phyloP scores from a whole-genome alignment of 192 early-diverging fungal species.

The Ambispora gerdemannii region DNA sequence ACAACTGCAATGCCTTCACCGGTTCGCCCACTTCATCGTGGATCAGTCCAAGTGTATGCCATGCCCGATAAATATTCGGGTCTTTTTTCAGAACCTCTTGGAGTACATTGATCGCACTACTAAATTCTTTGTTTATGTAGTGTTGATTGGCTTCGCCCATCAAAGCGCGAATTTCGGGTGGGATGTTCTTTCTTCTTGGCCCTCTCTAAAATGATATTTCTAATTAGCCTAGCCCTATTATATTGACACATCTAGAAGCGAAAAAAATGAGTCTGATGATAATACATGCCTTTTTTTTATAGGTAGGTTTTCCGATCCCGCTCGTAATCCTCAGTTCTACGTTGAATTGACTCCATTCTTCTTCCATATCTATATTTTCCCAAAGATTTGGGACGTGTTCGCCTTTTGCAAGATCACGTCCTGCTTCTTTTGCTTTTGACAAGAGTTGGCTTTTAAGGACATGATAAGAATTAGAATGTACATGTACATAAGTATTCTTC shows the following conservation, averaged over 20 bases:
- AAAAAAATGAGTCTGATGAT: neutral
- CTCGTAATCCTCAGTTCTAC: slow-evolving; percentile 25
- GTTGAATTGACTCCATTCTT: slow-evolving; percentile 29
- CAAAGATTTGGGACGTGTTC: slow-evolving; percentile 15
- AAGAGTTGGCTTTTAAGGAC: slow-evolving; percentile 17
- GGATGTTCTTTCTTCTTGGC: neutral
- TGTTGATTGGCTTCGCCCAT: slow-evolving; percentile 76
- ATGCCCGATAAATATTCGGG: slow-evolving; percentile 72
- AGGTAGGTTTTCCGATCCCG: slow-evolving; percentile 17
- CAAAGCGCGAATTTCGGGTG: slow-evolving; percentile 51
- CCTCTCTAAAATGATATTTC: neutral
- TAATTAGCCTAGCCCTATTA: neutral
- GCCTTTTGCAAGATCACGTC: slow-evolving; percentile 11
- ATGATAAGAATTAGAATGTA: too few relatives aligned
- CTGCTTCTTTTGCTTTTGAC: slow-evolving; percentile 20
- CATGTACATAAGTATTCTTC: too few relatives aligned
- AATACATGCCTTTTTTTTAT: slow-evolving; percentile 3
- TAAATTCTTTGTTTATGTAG: slow-evolving; percentile 69
- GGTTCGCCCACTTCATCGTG: slow-evolving; percentile 81
- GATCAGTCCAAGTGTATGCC: slow-evolving; percentile 86
- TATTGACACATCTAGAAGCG: neutral
- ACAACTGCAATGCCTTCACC: slow-evolving; percentile 69
- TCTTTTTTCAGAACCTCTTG: slow-evolving; percentile 75
- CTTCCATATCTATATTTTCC: slow-evolving; percentile 28
- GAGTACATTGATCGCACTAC: slow-evolving; percentile 66